Evolutionary conservation across 192 early-diverging fungal genomes (phyloP).

Genomic region (Haplosporangium gracile): DNA sequence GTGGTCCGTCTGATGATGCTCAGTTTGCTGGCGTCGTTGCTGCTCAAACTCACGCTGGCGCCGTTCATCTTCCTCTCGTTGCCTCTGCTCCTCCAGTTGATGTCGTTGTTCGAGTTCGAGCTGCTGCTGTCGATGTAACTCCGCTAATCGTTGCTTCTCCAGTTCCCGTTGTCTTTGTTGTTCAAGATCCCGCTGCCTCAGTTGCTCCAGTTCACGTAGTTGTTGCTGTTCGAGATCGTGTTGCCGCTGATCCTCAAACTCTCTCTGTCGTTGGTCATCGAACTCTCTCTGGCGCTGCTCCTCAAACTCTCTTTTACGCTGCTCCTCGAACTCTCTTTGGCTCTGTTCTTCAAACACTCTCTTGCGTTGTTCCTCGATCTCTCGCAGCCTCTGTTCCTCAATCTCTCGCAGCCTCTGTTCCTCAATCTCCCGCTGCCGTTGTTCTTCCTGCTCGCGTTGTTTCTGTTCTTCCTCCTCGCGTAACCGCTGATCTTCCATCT

Average conservation of each 20-base stretch:
- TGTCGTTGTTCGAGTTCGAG: constrained; percentile 5
- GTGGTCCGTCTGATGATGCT: not conserved
- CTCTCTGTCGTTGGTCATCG: constrained; percentile 7
- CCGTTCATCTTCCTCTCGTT: constrained; percentile 3
- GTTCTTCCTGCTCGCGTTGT: not conserved
- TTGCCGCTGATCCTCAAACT: not conserved
- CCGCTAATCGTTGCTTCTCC: not conserved
- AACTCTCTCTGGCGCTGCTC: constrained; percentile 4
- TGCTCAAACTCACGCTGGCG: not conserved
- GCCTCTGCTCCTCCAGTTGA: not conserved
- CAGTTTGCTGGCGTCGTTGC: not conserved
- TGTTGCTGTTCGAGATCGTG: not conserved
- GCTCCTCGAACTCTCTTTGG: not conserved
- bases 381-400: not conserved
- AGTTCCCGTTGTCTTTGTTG: not conserved
- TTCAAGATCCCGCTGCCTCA: not conserved
- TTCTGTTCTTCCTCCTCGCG: constrained; percentile 7
- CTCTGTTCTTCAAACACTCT: not conserved
- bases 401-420: not conserved
- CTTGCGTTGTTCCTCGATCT: constrained; percentile 6
- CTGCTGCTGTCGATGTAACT: constrained; percentile 6
- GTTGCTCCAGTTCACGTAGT: constrained; percentile 7
- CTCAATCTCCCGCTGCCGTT: not conserved
- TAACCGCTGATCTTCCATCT: not conserved
- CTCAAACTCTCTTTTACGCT: constrained; percentile 8